Conservation (phyloP, 805 yeast genomes). For the Candida ipomoeae region DNA sequence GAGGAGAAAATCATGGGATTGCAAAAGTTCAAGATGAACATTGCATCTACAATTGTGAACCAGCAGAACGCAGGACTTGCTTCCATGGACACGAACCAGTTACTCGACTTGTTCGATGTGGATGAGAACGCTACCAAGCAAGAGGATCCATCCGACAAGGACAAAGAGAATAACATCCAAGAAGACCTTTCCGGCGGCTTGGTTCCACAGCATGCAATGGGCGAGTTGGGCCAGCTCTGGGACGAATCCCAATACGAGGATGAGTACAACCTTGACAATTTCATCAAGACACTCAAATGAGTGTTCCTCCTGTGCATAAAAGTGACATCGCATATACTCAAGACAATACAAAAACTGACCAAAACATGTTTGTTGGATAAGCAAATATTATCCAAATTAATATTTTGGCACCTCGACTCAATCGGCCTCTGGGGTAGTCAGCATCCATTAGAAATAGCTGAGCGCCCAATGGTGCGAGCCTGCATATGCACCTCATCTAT, state of each 20-base stretch:
- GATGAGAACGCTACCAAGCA: conserved; percentile 46
- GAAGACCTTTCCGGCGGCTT: conserved; percentile 71
- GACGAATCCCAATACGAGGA: conserved; percentile 95
- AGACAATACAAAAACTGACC: not conserved
- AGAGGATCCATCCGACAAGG: conserved; percentile 28
- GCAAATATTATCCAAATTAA: not conserved
- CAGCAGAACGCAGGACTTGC: conserved; percentile 96
- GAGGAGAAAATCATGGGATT: conserved; percentile 98
- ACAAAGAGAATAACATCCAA: conserved; percentile 34
- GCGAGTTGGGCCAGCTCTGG: conserved; percentile 92
- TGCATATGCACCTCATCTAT: not conserved
- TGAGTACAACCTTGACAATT: conserved; percentile 90
- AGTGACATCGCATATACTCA: not conserved
- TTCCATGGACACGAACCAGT: conserved; percentile 95
- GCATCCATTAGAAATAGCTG: not conserved
- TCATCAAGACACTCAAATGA: conserved; percentile 71
- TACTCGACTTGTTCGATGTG: conserved; percentile 82
- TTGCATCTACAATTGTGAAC: conserved; percentile 92
- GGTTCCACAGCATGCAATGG: conserved; percentile 75
- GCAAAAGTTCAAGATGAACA: conserved; percentile 94
- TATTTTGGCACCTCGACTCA: not conserved
- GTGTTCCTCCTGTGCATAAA: not conserved
- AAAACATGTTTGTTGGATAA: not conserved
- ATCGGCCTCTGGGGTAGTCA: too few species aligned
- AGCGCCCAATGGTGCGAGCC: not conserved